Percentiles rank a stretch among this genome's conserved stretches.
These are phyloP conservation scores for Podospora appendiculata DNA, from an alignment of 495 filamentous ascomycete species.

Conservation along the genomic window DNA sequence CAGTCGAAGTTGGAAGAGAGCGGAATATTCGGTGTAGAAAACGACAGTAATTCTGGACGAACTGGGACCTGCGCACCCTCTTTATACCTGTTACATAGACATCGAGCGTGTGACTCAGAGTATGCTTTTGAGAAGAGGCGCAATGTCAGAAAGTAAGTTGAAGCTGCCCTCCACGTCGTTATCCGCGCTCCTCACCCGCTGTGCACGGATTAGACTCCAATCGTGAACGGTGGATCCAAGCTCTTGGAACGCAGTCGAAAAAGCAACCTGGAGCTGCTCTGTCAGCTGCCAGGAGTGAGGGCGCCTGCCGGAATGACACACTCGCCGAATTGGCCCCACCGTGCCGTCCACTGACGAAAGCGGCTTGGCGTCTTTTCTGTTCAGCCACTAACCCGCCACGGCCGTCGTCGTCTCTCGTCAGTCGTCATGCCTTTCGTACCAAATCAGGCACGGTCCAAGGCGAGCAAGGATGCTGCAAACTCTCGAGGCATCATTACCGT, in stretches of 20 bases:
- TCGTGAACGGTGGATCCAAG: too few species aligned
- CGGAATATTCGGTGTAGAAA: not conserved
- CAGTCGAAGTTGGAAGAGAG: not conserved
- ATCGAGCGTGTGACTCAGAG: too few species aligned
- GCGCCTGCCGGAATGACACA: constrained; percentile 1
- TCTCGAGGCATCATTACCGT: not conserved
- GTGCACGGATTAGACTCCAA: too few species aligned
- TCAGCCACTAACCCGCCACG: constrained; percentile 3
- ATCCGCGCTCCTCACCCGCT: too few species aligned
- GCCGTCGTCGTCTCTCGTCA: constrained; percentile 9
- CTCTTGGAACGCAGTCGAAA: not conserved
- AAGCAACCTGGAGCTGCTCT: not conserved
- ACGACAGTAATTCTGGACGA: constrained; percentile 3
- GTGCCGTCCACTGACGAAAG: constrained; percentile 3
- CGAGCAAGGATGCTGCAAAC: too few species aligned
- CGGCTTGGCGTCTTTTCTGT: too few species aligned
- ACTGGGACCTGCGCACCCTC: constrained; percentile 1
- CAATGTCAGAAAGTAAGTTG: not conserved
- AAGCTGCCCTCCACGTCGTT: not conserved
- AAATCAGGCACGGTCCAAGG: too few species aligned
- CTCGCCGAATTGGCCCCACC: constrained; percentile 1
- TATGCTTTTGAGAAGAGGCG: too few species aligned
- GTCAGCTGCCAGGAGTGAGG: not conserved
- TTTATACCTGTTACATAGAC: not conserved
- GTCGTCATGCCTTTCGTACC: too few species aligned